A percentile compares a stretch with the other conserved stretches of the same genome.
These are phyloP conservation scores for Botrytis fabae DNA, from an alignment of 2,329 filamentous ascomycete species.

Conservation along the genomic window DNA sequence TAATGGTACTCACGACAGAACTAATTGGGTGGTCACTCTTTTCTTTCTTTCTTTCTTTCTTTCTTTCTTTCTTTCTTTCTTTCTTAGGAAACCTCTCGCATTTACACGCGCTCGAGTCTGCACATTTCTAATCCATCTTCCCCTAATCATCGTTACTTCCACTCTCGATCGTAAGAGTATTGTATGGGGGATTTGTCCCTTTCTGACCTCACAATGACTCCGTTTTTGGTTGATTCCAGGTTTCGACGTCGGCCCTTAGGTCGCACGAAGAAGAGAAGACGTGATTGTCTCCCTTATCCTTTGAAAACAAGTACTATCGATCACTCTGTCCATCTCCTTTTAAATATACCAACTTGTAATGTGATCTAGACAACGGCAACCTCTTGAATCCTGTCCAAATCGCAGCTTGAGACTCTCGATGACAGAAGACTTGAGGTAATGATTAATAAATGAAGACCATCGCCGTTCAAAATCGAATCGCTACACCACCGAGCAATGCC, in stretches of 20 bases:
- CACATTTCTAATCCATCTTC: no score
- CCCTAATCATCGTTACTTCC: no score
- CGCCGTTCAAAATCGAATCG: neutral
- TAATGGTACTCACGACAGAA: neutral
- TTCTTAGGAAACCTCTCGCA: no score
- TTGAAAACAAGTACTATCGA: neutral
- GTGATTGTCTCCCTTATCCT: neutral
- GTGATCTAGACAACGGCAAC: neutral
- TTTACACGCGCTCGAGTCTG: no score
- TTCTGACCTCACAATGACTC: no score
- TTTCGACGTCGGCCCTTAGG: neutral
- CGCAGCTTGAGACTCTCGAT: neutral
- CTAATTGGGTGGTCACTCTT: no score
- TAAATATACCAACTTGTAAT: neutral
- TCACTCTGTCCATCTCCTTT: fast-evolving
- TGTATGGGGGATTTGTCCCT: no score
- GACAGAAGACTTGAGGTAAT: neutral
- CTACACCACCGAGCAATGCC: neutral
- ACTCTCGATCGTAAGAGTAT: no score
- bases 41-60: neutral
- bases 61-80: neutral
- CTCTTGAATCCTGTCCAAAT: neutral
- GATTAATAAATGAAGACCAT: neutral
- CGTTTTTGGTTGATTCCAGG: neutral
- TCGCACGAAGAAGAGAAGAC: neutral